Evolutionary conservation across 257 asterid genomes (phyloP).

Genomic region (Nicotiana sylvestris): DNA sequence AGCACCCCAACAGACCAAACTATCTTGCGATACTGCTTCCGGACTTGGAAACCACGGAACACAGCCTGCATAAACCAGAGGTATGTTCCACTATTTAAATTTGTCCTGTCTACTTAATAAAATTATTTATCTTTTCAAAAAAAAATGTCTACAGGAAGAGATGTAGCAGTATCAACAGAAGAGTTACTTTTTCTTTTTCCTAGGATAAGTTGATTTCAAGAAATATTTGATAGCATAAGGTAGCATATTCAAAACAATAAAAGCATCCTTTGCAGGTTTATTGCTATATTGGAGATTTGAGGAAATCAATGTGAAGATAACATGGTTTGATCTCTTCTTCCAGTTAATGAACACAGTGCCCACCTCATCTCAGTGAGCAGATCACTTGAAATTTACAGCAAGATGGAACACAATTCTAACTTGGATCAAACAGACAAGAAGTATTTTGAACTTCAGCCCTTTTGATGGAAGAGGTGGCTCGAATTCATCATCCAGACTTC

Average conservation of each 20-base stretch:
- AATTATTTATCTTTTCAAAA: background rate
- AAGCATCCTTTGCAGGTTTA: conserved; percentile 1
- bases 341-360: background rate
- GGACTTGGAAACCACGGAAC: conserved; percentile 78
- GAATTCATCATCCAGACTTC: background rate
- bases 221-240: background rate
- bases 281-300: background rate
- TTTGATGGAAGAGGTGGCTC: background rate
- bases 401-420: background rate
- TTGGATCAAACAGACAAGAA: conserved; percentile 3
- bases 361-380: conserved; percentile 4
- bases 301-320: background rate
- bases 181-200: too few species aligned
- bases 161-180: too few species aligned
- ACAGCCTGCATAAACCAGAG: conserved; percentile 46
- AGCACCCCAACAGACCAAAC: conserved; percentile 90
- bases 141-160: too few species aligned
- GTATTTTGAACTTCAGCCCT: background rate
- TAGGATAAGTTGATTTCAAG: too few species aligned
- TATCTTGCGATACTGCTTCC: conserved; percentile 75
- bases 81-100: background rate
- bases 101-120: background rate
- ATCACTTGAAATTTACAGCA: background rate
- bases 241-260: background rate
- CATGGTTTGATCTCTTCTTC: background rate